Percentiles rank a stretch among this genome's conserved stretches.
These are phyloP conservation scores for Penicillium soppii DNA, from an alignment of 495 filamentous ascomycete species.

Conservation along the genomic window DNA sequence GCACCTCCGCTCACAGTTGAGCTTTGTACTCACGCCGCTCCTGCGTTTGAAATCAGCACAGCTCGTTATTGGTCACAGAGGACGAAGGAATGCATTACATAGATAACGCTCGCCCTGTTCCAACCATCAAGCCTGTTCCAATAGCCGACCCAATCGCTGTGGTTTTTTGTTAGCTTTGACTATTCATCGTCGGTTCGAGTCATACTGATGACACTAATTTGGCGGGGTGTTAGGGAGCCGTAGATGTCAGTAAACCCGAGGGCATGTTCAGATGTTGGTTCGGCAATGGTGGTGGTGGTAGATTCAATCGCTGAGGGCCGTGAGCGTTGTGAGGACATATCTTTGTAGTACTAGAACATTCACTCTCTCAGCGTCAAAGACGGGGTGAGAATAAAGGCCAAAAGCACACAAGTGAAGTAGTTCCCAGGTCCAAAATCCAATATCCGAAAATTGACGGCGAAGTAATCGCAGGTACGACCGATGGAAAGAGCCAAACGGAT, in stretches of 20 bases:
- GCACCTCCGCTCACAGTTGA: neutral
- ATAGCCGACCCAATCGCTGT: constrained; percentile 79
- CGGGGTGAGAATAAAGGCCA: too few relatives aligned
- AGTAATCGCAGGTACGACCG: neutral
- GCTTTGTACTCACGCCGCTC: constrained; percentile 29
- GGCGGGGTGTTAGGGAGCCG: constrained; percentile 61
- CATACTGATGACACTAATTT: constrained; percentile 69
- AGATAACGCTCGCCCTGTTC: constrained; percentile 61
- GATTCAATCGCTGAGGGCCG: neutral
- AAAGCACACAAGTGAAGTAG: too few relatives aligned
- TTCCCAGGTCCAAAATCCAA: too few relatives aligned
- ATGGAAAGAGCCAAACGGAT: constrained; percentile 8
- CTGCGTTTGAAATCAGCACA: constrained; percentile 15
- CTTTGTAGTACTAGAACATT: too few relatives aligned
- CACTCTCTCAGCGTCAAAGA: too few relatives aligned
- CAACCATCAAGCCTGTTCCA: constrained; percentile 67
- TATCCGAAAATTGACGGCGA: too few relatives aligned
- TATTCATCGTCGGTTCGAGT: neutral
- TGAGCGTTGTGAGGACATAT: neutral
- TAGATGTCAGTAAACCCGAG: constrained; percentile 42
- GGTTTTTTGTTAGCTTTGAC: constrained; percentile 3
- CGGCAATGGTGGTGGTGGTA: neutral
- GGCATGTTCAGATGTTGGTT: neutral
- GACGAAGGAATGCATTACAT: constrained; percentile 32
- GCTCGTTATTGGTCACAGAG: neutral